Evolutionary conservation across 2,329 filamentous ascomycete species (phyloP), one percentile per base, ranked within the genome.

Genomic region (Aspergillaceae sp.): DNA sequence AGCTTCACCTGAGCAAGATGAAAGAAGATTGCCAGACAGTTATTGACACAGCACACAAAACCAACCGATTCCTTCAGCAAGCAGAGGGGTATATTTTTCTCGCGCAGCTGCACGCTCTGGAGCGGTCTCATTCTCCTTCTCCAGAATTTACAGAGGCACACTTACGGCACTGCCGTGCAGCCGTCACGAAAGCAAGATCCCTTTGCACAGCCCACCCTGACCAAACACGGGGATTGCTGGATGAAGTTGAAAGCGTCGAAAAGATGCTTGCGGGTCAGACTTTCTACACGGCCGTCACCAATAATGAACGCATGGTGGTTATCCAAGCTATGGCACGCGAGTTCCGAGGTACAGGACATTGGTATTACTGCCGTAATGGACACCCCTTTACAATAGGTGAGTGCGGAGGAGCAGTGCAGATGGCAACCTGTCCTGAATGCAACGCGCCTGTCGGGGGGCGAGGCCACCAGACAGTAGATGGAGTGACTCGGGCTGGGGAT

Each of bases 381-480:
- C 65, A 69, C 53, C 65, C 63, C 2, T 83, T 86, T 51, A 78
- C 80, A 0, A 72, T 85, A 30, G 81, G 80, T 1, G 78, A 85
- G 49, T 84, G 82, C 55, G 82, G 82, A 1, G 78, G 79, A 72
- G 78, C 82, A 0, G 83, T 84, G 78, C 50, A 86, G 58, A 45
- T 56, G 11, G 74, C 81, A 1, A 61, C 61, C 2, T 87, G 84
- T 52, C 81, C 83, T 0, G 75, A 86, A 51, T 87, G 83, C 51
- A 74, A 71, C 2, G 70, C 71, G 1, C 50, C 61, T 0, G 73
- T 86, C 29, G 82, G 82, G 2, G 82, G 83, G 0, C 57, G 54
- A 40, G 7, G 72, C 35, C 79, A 84, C 58, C 44, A 6, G 6
- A 49, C 73, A n/a, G 73, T 67, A 0, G 65, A 58, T 9, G 82